Evolutionary conservation across 2,329 filamentous ascomycete genomes (phyloP).

Genomic region (Monilinia vaccinii-corymbosi): DNA sequence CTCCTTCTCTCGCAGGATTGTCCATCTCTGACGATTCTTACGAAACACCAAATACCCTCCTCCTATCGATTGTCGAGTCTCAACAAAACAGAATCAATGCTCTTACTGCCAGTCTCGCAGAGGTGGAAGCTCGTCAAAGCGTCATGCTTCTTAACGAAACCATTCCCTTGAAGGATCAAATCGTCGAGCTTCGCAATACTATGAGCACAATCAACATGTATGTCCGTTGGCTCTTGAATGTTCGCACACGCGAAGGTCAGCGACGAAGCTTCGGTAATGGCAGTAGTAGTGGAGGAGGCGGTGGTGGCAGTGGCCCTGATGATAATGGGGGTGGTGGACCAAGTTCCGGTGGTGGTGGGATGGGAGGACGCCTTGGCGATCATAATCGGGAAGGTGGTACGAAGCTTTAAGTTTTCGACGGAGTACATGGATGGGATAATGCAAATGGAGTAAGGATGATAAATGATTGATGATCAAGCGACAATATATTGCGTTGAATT

Average conservation of each 20-base stretch:
- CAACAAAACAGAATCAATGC: constrained; percentile 48
- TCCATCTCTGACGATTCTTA: constrained; percentile 12
- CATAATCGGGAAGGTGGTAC: background rate
- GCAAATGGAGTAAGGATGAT: background rate
- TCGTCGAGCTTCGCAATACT: constrained; percentile 39
- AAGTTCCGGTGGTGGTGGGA: background rate
- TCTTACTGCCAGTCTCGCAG: constrained; percentile 46
- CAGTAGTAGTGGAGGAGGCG: background rate
- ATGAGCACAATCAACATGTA: constrained; percentile 30
- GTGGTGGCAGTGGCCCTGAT: background rate
- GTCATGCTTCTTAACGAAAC: constrained; percentile 54
- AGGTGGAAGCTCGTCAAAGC: constrained; percentile 50
- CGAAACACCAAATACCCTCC: constrained; percentile 36
- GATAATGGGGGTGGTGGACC: background rate
- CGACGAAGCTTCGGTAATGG: constrained; percentile 1
- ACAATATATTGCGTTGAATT: background rate
- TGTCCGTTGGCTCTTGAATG: constrained; percentile 30
- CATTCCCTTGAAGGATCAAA: constrained; percentile 51
- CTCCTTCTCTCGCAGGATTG: constrained; percentile 9
- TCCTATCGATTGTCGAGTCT: constrained; percentile 39
- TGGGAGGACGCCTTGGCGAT: constrained; percentile 3
- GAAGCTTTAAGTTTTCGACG: background rate
- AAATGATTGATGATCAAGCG: constrained; percentile 1
- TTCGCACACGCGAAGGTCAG: constrained; percentile 27
- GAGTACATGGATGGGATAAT: background rate